Percentiles rank a stretch among this genome's conserved stretches.
phyloP scores from a whole-genome alignment of 257 asterid genomes.

The Solanum infundibuliforme region DNA sequence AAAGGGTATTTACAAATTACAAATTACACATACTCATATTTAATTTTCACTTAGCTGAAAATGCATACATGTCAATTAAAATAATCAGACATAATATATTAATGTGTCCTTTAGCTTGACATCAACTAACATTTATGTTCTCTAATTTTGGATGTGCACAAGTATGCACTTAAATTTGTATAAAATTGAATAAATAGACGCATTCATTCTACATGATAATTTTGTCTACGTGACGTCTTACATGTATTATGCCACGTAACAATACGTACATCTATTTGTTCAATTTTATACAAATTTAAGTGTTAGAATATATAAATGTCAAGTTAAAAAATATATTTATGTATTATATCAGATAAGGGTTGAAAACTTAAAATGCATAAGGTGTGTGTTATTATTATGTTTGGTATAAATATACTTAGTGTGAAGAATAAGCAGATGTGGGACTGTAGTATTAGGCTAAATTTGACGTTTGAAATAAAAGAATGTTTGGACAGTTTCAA shows the following conservation, averaged over 20 bases:
- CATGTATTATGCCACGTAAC: accelerated
- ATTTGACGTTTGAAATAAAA: neutral
- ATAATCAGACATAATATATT: neutral
- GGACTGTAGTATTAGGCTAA: neutral
- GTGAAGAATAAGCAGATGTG: neutral
- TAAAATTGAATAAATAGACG: too few relatives aligned
- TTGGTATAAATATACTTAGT: neutral
- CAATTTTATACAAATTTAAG: too few relatives aligned
- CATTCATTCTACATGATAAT: too few relatives aligned
- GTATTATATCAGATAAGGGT: neutral
- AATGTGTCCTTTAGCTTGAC: too few relatives aligned
- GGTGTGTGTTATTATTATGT: neutral
- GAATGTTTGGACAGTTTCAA: neutral
- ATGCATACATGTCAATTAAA: neutral
- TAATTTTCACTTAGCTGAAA: too few relatives aligned
- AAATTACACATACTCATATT: neutral
- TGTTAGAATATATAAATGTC: accelerated
- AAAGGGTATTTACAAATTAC: neutral
- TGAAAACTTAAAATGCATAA: neutral
- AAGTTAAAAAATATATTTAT: too few relatives aligned
- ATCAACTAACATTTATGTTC: too few relatives aligned
- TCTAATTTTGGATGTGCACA: too few relatives aligned
- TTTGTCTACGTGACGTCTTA: too few relatives aligned
- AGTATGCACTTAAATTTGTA: too few relatives aligned
- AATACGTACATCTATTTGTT: too few relatives aligned